phyloP scores from a whole-genome alignment of 2,329 filamentous ascomycete genomes.

The Aspergillus fumigatus region DNA sequence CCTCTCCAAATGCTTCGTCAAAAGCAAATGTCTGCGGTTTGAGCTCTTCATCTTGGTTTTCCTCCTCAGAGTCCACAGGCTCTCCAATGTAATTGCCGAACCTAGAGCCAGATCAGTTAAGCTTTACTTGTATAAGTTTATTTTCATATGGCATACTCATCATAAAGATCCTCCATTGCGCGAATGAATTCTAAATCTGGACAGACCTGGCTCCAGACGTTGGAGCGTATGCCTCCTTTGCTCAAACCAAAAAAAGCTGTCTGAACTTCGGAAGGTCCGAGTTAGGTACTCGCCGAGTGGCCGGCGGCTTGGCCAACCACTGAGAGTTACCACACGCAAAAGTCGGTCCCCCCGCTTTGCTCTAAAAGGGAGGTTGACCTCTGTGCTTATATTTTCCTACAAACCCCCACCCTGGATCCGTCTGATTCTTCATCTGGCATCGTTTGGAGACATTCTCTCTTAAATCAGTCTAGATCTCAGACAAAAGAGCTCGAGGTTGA shows the following conservation, averaged over 20 bases:
- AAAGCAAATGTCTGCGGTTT: slow-evolving; percentile 75
- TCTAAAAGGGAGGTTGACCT: neutral
- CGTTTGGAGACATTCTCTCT: neutral
- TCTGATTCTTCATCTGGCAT: neutral
- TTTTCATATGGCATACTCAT: slow-evolving; percentile 61
- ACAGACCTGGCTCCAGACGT: slow-evolving; percentile 7
- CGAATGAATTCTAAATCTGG: slow-evolving; percentile 8
- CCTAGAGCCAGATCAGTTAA: slow-evolving; percentile 45
- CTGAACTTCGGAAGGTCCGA: neutral
- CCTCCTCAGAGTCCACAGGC: slow-evolving; percentile 82
- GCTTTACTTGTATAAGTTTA: neutral
- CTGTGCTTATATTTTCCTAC: neutral
- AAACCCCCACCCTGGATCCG: neutral
- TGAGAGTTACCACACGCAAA: no score
- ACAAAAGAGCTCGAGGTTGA: neutral
- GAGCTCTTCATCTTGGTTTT: slow-evolving; percentile 68
- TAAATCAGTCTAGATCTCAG: neutral
- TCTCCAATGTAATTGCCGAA: slow-evolving; percentile 99
- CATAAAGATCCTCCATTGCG: slow-evolving; percentile 91
- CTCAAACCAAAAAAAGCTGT: neutral
- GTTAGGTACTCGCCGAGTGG: neutral
- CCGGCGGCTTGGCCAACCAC: slow-evolving; percentile 3
- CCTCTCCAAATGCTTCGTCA: slow-evolving; percentile 64
- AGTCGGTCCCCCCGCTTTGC: neutral
- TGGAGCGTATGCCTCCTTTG: slow-evolving; percentile 14